Base-by-base conservation (phyloP, 345 rosid species). In the Arabidopsis arenosa region DNA sequence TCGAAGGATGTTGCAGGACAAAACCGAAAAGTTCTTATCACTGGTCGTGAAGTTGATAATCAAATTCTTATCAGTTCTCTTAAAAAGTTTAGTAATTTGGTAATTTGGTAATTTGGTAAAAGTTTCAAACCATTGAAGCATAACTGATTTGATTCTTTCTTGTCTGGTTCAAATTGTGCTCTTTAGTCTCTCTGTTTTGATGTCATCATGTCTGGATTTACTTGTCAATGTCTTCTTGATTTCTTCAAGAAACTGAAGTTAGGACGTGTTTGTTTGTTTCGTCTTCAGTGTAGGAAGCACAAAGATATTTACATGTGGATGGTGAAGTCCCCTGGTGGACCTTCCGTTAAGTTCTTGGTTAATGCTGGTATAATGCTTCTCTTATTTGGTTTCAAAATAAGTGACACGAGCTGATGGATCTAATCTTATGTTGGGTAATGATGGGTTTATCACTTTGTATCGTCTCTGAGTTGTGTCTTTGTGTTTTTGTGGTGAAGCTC, bases 261-360 rank as follows among this genome's bases (percentile, higher is more conserved):
- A 39, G n/a, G 48, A 23, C 5, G 40, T 6, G 43, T 17, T 28
- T 47, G 4, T 62, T 39, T 55, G 61, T 66, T 48, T n/a, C 0
- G 43, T 30, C 23, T 73, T 66, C 90, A 95, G 99, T 95, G 99
- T 83, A 85, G 99, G 83, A 95, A 92, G 84, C 93, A 90, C 75
- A 85, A 89, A 71, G 98, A 95, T 73, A 90, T 92, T 64, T 95
- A 95, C 71, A 37, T 92, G 57, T 95, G 98, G 99, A 95, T 92
- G 93, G 92, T 86, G 64, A 93, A 87, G 83, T 82, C 86, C 52
- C 93, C 92, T 4, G 68, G 75, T 76, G 97, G 97, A 60, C 99
- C 98, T 2, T 92, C 99, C 3, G 96, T 95, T 41, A 95, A 18
- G 80, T 95, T 92, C 78, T 83, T 95, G 80, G 99, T 94, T 49